Conservation (phyloP, 495 filamentous ascomycete species). For the Durotheca rogersii region DNA sequence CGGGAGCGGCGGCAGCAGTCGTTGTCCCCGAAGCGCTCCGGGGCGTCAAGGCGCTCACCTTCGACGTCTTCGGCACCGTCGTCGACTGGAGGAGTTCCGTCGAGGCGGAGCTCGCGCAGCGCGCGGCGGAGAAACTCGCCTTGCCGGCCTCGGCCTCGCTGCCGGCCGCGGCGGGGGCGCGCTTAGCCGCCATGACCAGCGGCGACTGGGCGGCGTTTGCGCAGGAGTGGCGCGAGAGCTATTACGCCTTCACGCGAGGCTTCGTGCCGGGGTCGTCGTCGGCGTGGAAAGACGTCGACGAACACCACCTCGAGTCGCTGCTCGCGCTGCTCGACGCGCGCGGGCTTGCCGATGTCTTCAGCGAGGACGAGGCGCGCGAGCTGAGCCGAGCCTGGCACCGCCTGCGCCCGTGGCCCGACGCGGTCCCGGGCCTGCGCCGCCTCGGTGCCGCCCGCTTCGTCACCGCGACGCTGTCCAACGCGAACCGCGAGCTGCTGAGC, state of each 20-base stretch:
- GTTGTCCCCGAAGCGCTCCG: slow-evolving; percentile 17
- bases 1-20: background rate
- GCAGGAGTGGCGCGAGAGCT: slow-evolving; percentile 67
- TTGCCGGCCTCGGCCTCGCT: slow-evolving; percentile 41
- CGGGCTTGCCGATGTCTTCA: slow-evolving; percentile 59
- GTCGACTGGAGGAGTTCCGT: slow-evolving; percentile 71
- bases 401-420: slow-evolving; percentile 70
- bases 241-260: slow-evolving; percentile 57
- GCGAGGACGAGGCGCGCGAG: slow-evolving; percentile 54
- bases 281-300: slow-evolving; percentile 59
- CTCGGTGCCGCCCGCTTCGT: slow-evolving; percentile 57
- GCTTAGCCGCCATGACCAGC: slow-evolving; percentile 51
- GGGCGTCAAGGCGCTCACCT: slow-evolving; percentile 50
- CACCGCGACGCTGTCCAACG: slow-evolving; percentile 72
- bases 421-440: slow-evolving; percentile 52
- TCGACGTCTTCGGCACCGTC: slow-evolving; percentile 73
- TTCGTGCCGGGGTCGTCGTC: slow-evolving; percentile 51
- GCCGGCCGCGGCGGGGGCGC: slow-evolving; percentile 45
- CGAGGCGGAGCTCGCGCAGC: slow-evolving; percentile 52
- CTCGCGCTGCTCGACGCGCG: slow-evolving; percentile 55
- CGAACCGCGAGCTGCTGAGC: slow-evolving; percentile 64
- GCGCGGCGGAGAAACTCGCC: slow-evolving; percentile 43
- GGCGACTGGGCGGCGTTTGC: slow-evolving; percentile 63
- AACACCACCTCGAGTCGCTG: slow-evolving; percentile 66
- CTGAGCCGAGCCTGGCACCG: slow-evolving; percentile 68